Conservation (phyloP, 1,284 basidiomycete species). For the Sanghuangporus sanghuang region DNA sequence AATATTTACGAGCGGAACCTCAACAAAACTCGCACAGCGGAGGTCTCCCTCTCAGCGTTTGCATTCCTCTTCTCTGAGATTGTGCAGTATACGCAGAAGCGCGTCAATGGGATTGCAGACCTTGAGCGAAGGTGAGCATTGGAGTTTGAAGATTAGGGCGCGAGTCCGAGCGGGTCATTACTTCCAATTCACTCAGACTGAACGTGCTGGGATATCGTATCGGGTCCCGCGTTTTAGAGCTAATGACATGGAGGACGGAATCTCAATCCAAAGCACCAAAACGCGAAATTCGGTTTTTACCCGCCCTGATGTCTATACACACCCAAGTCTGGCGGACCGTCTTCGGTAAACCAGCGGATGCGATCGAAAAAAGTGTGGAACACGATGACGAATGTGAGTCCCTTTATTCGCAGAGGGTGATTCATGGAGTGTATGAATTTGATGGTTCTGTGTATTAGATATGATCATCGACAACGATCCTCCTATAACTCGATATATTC, state of each 20-base stretch:
- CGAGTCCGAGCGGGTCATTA: conserved; percentile 11
- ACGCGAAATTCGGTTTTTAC: conserved; percentile 83
- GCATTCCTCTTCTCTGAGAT: conserved; percentile 89
- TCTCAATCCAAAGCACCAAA: conserved; percentile 75
- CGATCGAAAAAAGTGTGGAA: conserved; percentile 92
- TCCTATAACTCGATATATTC: conserved; percentile 85
- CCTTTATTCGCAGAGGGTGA: background rate
- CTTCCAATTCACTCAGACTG: conserved; percentile 45
- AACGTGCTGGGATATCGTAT: conserved; percentile 89
- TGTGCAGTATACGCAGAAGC: conserved; percentile 91
- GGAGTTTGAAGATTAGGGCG: conserved; percentile 1
- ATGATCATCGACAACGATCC: conserved; percentile 99
- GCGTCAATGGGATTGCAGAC: conserved; percentile 92
- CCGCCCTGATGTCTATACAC: conserved; percentile 87
- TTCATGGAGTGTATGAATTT: background rate
- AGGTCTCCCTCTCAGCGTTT: conserved; percentile 80
- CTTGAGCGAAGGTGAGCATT: conserved; percentile 71
- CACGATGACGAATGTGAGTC: conserved; percentile 89
- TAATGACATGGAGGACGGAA: conserved; percentile 71
- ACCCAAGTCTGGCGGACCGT: conserved; percentile 92
- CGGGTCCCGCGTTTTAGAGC: conserved; percentile 76
- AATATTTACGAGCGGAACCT: conserved; percentile 83
- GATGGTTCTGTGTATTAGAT: conserved; percentile 43
- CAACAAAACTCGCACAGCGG: conserved; percentile 75
- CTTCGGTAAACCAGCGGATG: conserved; percentile 91